These are phyloP conservation scores for Tuber borchii DNA, from an alignment of 495 filamentous ascomycete species.

Conservation along the genomic window DNA sequence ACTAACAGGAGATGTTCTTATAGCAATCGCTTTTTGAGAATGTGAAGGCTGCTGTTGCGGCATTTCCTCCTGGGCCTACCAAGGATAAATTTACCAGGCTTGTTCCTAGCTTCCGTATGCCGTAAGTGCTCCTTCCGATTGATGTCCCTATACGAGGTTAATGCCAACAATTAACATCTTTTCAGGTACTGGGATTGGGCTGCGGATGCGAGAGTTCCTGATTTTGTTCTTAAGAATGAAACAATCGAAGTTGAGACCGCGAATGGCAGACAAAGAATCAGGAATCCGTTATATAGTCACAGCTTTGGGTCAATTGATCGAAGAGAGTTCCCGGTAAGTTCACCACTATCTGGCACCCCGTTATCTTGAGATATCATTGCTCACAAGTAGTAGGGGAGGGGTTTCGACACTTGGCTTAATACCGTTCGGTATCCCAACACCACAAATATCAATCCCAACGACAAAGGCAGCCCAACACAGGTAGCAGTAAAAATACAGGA, in stretches of 20 bases:
- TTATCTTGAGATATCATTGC: neutral
- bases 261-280: conserved; percentile 25
- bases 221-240: conserved; percentile 22
- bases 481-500: conserved; percentile 50
- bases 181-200: conserved; percentile 37
- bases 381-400: neutral
- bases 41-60: conserved; percentile 30
- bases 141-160: neutral
- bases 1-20: conserved; percentile 9
- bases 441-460: conserved; percentile 43
- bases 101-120: conserved; percentile 25
- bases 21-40: conserved; percentile 31
- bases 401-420: conserved; percentile 17
- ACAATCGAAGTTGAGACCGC: conserved; percentile 21
- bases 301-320: conserved; percentile 26
- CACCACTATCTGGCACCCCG: neutral
- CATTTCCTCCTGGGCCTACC: conserved; percentile 21
- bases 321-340: conserved; percentile 25
- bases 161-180: neutral
- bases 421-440: conserved; percentile 22
- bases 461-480: conserved; percentile 57
- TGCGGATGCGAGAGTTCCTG: conserved; percentile 16
- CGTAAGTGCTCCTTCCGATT: conserved; percentile 18
- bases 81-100: conserved; percentile 33
- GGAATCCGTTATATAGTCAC: conserved; percentile 33